Conservation (phyloP, 805 yeast species). For the Nakazawaea molendinolei region DNA sequence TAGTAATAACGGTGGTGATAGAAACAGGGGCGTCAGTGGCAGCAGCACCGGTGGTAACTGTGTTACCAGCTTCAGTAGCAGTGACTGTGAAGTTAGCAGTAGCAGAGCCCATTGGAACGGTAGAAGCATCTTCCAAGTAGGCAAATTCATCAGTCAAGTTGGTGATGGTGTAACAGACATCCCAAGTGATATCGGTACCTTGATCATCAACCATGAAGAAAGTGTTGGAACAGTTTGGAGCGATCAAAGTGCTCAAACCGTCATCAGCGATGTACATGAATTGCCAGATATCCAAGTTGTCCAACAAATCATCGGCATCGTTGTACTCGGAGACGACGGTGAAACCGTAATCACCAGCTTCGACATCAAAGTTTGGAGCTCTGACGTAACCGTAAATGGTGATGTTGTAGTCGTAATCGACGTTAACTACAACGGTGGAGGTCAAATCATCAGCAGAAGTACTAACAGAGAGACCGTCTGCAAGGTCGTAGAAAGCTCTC, state of each 20-base stretch:
- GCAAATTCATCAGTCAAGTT: conserved; percentile 5
- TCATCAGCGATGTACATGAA: conserved; percentile 7
- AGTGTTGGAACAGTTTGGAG: conserved; percentile 10
- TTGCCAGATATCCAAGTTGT: conserved; percentile 8
- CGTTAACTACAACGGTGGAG: conserved; percentile 8
- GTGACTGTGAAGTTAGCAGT: neutral
- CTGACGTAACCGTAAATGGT: conserved; percentile 8
- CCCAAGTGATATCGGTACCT: conserved; percentile 1
- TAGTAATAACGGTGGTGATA: conserved; percentile 1
- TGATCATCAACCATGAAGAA: conserved; percentile 5
- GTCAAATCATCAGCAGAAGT: conserved; percentile 8
- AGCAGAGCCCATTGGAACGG: neutral
- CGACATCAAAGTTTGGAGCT: conserved; percentile 3
- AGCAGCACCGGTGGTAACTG: neutral
- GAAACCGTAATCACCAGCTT: conserved; percentile 9
- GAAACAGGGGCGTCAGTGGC: neutral
- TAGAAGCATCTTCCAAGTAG: neutral
- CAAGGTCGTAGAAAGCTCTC: conserved; percentile 1
- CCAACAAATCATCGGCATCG: conserved; percentile 3
- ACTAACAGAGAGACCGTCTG: conserved; percentile 4
- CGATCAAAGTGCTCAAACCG: conserved; percentile 4
- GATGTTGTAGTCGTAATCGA: conserved; percentile 7
- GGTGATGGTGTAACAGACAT: conserved; percentile 7
- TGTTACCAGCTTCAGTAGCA: neutral
- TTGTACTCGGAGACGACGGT: conserved; percentile 6